Evolutionary conservation across 1,284 basidiomycete genomes (phyloP).

Genomic region (Trichosporon sp.): DNA sequence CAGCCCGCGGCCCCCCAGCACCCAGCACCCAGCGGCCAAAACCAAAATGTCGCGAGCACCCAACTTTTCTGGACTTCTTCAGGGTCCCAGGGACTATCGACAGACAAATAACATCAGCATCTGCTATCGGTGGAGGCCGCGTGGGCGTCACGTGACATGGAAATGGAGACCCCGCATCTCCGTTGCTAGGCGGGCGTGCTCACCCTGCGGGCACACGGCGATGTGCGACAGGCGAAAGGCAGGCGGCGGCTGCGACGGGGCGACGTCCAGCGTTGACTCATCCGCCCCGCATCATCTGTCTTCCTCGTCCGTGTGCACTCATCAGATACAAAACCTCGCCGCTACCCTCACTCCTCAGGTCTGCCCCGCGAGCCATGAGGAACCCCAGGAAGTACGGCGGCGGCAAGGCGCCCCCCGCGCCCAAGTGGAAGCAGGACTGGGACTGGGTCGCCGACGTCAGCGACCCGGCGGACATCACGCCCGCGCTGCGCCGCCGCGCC

Average conservation of each 20-base stretch:
- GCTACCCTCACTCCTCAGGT: not conserved
- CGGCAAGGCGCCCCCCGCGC: not conserved
- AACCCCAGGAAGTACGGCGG: not conserved
- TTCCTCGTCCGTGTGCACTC: not conserved
- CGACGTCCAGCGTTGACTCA: not conserved
- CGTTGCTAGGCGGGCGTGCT: not conserved
- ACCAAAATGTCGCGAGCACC: not conserved
- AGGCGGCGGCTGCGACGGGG: not conserved
- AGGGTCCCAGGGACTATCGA: not conserved
- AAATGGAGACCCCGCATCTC: too few relatives aligned
- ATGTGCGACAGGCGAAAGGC: not conserved
- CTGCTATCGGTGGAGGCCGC: not conserved
- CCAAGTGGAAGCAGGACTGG: conserved; percentile 43
- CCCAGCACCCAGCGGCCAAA: not conserved
- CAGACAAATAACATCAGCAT: not conserved
- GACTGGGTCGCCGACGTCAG: conserved; percentile 46
- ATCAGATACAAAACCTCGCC: not conserved
- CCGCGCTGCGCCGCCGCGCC: not conserved
- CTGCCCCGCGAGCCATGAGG: not conserved
- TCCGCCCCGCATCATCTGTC: not conserved
- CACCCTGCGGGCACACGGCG: too few relatives aligned
- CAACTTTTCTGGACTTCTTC: not conserved
- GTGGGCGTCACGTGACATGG: not conserved
- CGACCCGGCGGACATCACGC: conserved; percentile 35
- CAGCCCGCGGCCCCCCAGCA: not conserved